phyloP scores from a whole-genome alignment of 257 asterid species.

The Thymus mandschuricus region DNA sequence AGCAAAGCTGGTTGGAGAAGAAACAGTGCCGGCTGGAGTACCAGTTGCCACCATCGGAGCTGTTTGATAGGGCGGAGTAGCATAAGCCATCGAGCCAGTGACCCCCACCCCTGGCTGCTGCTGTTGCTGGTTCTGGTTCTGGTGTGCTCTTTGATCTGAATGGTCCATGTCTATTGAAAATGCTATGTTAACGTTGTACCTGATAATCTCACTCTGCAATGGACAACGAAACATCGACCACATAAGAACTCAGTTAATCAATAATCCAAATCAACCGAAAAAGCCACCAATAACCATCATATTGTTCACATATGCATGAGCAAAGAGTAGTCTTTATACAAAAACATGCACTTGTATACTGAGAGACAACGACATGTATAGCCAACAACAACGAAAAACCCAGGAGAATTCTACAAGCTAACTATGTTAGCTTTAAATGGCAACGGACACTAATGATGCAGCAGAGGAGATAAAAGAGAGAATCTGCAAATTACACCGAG shows the following conservation, averaged over 20 bases:
- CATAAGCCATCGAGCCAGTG: conserved; percentile 37
- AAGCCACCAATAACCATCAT: not conserved
- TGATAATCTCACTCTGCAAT: conserved; percentile 32
- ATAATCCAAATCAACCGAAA: not conserved
- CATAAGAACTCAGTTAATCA: conserved; percentile 5
- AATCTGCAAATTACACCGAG: too few relatives aligned
- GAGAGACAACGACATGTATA: too few relatives aligned
- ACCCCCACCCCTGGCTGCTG: conserved; percentile 40
- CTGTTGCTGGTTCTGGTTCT: conserved; percentile 45
- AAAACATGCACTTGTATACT: not conserved
- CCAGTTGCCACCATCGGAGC: conserved; percentile 45
- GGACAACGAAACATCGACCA: not conserved
- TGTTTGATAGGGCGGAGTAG: conserved; percentile 42
- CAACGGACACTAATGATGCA: not conserved
- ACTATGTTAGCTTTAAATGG: not conserved
- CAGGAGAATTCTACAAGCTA: not conserved
- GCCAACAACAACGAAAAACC: not conserved
- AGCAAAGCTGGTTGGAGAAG: conserved; percentile 47
- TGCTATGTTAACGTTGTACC: not conserved
- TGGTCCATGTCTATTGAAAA: conserved; percentile 44
- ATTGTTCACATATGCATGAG: not conserved
- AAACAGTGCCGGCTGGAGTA: conserved; percentile 45
- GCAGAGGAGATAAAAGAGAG: not conserved
- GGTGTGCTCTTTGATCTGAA: conserved; percentile 43
- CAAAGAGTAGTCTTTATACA: not conserved